Evolutionary conservation across 2,329 filamentous ascomycete species (phyloP).

Genomic region (Aspergillus sojae): DNA sequence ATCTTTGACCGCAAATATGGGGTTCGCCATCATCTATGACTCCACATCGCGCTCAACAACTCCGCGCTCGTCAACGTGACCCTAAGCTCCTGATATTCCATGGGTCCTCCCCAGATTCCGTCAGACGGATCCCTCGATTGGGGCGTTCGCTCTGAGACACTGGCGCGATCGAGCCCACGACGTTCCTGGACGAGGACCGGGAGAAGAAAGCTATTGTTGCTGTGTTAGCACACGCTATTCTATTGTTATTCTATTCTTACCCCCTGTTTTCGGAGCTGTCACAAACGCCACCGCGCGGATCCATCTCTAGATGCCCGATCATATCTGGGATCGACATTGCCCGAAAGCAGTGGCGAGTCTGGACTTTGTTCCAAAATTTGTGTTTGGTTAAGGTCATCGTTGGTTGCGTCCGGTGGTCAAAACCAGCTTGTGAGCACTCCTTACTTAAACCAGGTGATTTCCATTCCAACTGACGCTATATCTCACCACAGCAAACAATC

Average conservation of each 20-base stretch:
- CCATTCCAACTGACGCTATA: constrained; percentile 29
- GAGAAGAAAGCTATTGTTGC: background rate
- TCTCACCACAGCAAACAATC: constrained; percentile 22
- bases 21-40: background rate
- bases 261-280: constrained; percentile 6
- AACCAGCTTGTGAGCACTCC: constrained; percentile 14
- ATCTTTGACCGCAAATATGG: background rate
- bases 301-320: background rate
- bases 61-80: constrained; percentile 3
- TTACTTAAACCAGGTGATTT: constrained; percentile 36
- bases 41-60: background rate
- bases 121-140: background rate
- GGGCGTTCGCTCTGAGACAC: background rate
- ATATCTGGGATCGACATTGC: background rate
- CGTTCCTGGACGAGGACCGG: background rate
- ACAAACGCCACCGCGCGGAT: background rate
- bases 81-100: background rate
- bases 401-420: constrained; percentile 23
- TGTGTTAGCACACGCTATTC: background rate
- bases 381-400: constrained; percentile 1
- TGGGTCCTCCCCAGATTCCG: background rate
- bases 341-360: constrained; percentile 7
- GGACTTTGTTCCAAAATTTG: background rate
- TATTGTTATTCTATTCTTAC: background rate
- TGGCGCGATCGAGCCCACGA: background rate